Evolutionary conservation across 2,329 filamentous ascomycete genomes (phyloP).

Genomic region (Tolypocladium nubicola): DNA sequence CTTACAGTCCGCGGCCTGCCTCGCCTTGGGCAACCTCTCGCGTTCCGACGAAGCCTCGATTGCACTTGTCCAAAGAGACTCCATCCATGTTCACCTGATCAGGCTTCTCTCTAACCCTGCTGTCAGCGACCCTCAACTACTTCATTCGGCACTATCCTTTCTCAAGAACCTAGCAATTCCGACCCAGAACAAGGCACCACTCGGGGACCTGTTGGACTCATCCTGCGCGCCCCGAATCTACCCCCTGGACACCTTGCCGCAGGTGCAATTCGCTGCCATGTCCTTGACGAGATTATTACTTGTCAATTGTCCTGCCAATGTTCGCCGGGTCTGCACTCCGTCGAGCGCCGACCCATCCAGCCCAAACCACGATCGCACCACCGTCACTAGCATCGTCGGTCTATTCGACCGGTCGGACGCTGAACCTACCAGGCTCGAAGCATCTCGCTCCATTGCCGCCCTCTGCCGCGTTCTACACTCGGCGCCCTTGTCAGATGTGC

Average conservation of each 20-base stretch:
- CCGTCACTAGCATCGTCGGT: slow-evolving; percentile 24
- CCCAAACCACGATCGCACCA: slow-evolving; percentile 15
- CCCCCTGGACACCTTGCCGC: slow-evolving; percentile 36
- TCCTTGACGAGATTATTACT: slow-evolving; percentile 48
- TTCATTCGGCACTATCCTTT: slow-evolving; percentile 48
- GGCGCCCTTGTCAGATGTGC: slow-evolving; percentile 14
- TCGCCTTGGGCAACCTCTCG: slow-evolving; percentile 51
- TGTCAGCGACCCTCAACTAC: slow-evolving; percentile 36
- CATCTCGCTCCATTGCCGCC: slow-evolving; percentile 40
- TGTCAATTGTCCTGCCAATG: slow-evolving; percentile 40
- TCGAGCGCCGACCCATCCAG: slow-evolving; percentile 20
- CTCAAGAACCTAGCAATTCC: slow-evolving; percentile 57
- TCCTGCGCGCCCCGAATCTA: slow-evolving; percentile 42
- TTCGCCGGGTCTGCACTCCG: slow-evolving; percentile 34
- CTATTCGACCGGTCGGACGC: slow-evolving; percentile 28
- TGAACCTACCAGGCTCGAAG: slow-evolving; percentile 48
- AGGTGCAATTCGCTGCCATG: slow-evolving; percentile 50
- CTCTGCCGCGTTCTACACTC: slow-evolving; percentile 47
- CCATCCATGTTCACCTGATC: slow-evolving; percentile 33
- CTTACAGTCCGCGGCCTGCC: slow-evolving; percentile 47
- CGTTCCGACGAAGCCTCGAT: slow-evolving; percentile 44
- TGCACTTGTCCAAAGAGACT: slow-evolving; percentile 33
- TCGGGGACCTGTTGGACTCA: slow-evolving; percentile 37
- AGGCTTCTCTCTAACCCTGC: slow-evolving; percentile 29
- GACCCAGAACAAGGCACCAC: slow-evolving; percentile 36